Percentiles rank a stretch among this genome's conserved stretches.
Conservation (phyloP, 2,329 filamentous ascomycete genomes). For the Talaromyces funiculosus region DNA sequence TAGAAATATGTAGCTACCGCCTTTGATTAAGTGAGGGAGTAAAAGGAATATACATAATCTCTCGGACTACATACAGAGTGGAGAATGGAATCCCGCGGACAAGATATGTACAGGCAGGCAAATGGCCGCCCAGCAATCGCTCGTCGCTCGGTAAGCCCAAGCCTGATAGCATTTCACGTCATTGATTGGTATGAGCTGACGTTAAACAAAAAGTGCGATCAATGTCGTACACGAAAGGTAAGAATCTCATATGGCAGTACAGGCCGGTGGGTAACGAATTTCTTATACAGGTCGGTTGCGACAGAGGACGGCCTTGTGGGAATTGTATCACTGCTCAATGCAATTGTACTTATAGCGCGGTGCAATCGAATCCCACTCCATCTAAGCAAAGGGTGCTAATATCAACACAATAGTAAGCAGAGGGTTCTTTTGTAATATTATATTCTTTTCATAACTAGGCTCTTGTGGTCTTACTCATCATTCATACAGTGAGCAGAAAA, state of each 20-base stretch:
- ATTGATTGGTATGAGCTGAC: not conserved
- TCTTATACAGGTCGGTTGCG: slow-evolving; percentile 2
- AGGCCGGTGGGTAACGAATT: not conserved
- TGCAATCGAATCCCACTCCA: no score
- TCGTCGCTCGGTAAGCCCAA: not conserved
- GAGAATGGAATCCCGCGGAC: not conserved
- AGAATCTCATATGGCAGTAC: not conserved
- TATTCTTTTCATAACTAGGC: not conserved
- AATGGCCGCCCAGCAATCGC: not conserved
- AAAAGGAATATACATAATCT: no score
- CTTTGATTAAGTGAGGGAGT: not conserved
- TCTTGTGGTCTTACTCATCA: not conserved
- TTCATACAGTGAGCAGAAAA: slow-evolving; percentile 5
- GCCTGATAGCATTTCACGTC: not conserved
- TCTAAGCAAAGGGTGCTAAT: no score
- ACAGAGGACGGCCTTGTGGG: slow-evolving; percentile 5
- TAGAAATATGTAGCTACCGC: not conserved
- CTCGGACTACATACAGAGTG: not conserved
- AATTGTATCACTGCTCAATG: not conserved
- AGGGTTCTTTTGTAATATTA: not conserved
- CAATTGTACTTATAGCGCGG: no score
- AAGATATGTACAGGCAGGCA: not conserved
- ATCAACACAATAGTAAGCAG: not conserved
- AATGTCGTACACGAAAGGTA: slow-evolving; percentile 8
- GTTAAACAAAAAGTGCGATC: not conserved